A percentile compares a stretch with the other conserved stretches of the same genome.
Conservation (phyloP, 139 green algal species). For the Coelastrella sp. region DNA sequence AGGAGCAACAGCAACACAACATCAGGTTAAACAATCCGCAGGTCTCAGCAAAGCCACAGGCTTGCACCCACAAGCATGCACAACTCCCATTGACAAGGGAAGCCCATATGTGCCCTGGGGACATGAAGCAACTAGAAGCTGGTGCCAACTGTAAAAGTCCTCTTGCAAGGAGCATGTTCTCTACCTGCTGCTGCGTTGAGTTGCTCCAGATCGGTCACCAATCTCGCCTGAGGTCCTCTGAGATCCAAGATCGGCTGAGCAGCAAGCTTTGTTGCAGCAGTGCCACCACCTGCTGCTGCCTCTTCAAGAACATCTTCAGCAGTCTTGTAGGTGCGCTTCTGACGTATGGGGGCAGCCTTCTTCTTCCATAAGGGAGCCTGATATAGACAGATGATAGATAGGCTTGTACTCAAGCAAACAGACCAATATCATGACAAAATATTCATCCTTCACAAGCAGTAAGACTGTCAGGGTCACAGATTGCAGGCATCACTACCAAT, state of each 20-base stretch:
- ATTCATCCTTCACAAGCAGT: too few relatives aligned
- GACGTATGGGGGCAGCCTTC: slow-evolving; percentile 59
- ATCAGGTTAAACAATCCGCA: not conserved
- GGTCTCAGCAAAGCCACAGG: not conserved
- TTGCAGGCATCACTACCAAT: too few relatives aligned
- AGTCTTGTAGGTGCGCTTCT: slow-evolving; percentile 80
- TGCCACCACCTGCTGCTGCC: slow-evolving; percentile 18
- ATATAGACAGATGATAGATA: not conserved
- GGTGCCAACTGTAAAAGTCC: too few relatives aligned
- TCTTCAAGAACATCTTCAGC: slow-evolving; percentile 85
- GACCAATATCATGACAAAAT: too few relatives aligned
- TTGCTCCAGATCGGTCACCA: slow-evolving; percentile 93
- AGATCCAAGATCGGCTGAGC: slow-evolving; percentile 92
- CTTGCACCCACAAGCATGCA: not conserved
- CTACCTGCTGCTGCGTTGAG: slow-evolving; percentile 69
- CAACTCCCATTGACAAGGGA: too few relatives aligned
- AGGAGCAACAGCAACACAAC: too few relatives aligned
- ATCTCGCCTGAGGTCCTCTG: slow-evolving; percentile 84
- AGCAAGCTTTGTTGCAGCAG: not conserved
- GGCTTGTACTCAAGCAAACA: too few relatives aligned
- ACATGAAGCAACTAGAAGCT: too few relatives aligned
- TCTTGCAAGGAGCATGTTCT: too few relatives aligned
- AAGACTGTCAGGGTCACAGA: too few relatives aligned
- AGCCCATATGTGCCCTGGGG: too few relatives aligned
- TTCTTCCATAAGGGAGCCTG: slow-evolving; percentile 76